Evolutionary conservation across 139 green algal species (phyloP).

Genomic region (Coelastrella sp.): DNA sequence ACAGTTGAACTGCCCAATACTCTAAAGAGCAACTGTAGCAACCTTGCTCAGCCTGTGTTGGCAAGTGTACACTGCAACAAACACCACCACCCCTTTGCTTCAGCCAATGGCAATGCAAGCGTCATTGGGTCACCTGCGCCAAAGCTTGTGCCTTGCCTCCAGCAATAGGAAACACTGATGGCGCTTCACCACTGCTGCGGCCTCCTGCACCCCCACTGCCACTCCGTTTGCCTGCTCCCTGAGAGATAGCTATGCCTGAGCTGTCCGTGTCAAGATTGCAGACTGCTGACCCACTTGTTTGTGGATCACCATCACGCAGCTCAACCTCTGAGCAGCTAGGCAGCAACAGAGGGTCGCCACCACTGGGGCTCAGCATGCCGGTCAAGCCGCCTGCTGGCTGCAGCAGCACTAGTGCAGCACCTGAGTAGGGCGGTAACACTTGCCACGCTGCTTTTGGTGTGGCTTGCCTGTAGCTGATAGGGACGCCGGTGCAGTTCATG

Average conservation of each 20-base stretch:
- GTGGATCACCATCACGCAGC: constrained; percentile 60
- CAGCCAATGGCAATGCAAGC: not conserved
- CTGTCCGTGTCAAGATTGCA: constrained; percentile 40
- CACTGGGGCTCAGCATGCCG: not conserved
- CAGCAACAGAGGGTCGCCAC: not conserved
- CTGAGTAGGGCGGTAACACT: constrained; percentile 62
- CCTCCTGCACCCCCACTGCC: not conserved
- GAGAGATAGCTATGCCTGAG: constrained; percentile 9
- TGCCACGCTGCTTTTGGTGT: constrained; percentile 59
- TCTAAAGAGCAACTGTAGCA: not conserved
- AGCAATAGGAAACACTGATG: constrained; percentile 26
- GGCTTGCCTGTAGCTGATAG: constrained; percentile 72
- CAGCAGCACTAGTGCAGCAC: constrained; percentile 52
- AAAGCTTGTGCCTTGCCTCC: constrained; percentile 30
- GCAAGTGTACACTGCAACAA: not conserved
- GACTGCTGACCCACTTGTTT: constrained; percentile 22
- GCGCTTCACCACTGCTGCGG: not conserved
- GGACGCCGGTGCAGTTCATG: constrained; percentile 69
- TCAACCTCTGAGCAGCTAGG: constrained; percentile 60
- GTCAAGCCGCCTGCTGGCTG: not conserved
- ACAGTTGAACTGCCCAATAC: too few relatives aligned
- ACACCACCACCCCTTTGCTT: too few relatives aligned
- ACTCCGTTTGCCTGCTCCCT: not conserved
- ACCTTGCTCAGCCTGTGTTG: too few relatives aligned
- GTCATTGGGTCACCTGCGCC: constrained; percentile 27